Percentiles rank a stretch among this genome's conserved stretches.
Evolutionary conservation across 257 asterid genomes (phyloP).

Genomic region (Misopates orontium): DNA sequence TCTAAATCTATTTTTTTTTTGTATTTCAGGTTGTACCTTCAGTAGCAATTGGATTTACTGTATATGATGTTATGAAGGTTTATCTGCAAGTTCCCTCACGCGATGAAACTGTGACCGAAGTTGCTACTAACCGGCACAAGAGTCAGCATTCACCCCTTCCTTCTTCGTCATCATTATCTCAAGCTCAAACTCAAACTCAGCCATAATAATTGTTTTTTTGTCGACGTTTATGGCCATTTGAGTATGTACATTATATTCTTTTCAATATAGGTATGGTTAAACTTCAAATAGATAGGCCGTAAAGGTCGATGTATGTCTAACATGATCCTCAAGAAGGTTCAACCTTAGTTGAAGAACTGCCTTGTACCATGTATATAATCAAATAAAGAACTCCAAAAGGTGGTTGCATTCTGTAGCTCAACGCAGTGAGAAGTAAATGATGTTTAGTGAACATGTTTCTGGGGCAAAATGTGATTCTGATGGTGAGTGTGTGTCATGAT

Average conservation of each 20-base stretch:
- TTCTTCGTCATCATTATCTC: constrained; percentile 43
- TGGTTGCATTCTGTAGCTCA: not conserved
- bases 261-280: not conserved
- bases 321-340: constrained; percentile 8
- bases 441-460: constrained; percentile 37
- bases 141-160: constrained; percentile 44
- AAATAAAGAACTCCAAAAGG: not conserved
- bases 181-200: constrained; percentile 41
- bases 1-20: constrained; percentile 12
- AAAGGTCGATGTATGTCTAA: not conserved
- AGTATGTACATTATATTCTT: constrained; percentile 8
- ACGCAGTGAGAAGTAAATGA: constrained; percentile 7
- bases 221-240: not conserved
- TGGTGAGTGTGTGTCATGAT: no score
- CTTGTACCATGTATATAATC: constrained; percentile 1
- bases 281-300: constrained; percentile 1
- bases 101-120: constrained; percentile 54
- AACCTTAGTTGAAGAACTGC: not conserved
- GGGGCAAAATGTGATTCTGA: no score
- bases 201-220: constrained; percentile 26
- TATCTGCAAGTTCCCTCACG: constrained; percentile 77
- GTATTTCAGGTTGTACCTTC: constrained; percentile 84
- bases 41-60: constrained; percentile 92
- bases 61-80: constrained; percentile 78
- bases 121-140: constrained; percentile 30